phyloP scores from a whole-genome alignment of 192 early-diverging fungal genomes.

The Mortierella antarctica region DNA sequence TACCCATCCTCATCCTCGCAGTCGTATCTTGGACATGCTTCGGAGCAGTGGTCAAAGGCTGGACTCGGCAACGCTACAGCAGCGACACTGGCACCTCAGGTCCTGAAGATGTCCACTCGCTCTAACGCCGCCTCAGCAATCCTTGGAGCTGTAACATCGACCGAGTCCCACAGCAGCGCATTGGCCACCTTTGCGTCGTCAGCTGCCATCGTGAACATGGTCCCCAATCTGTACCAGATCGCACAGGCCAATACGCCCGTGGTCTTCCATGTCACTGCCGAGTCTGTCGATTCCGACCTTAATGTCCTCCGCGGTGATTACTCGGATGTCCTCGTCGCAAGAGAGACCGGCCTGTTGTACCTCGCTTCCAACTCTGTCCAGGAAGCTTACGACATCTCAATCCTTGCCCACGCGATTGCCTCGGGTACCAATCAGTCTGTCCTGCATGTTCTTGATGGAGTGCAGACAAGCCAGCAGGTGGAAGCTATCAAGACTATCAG shows the following conservation, averaged over 20 bases:
- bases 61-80: conserved; percentile 77
- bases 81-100: conserved; percentile 65
- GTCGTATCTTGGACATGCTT: conserved; percentile 69
- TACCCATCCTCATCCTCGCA: conserved; percentile 76
- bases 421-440: conserved; percentile 70
- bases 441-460: conserved; percentile 86
- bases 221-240: conserved; percentile 84
- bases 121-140: conserved; percentile 81
- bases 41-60: conserved; percentile 72
- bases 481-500: conserved; percentile 62
- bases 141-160: conserved; percentile 74
- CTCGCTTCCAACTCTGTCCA: conserved; percentile 82
- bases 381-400: conserved; percentile 89
- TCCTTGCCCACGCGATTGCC: conserved; percentile 87
- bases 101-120: conserved; percentile 82
- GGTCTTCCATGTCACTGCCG: conserved; percentile 87
- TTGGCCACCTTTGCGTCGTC: conserved; percentile 72
- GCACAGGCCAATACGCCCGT: conserved; percentile 67
- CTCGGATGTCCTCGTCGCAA: conserved; percentile 78
- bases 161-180: conserved; percentile 12
- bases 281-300: conserved; percentile 70
- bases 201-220: conserved; percentile 81
- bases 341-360: conserved; percentile 82
- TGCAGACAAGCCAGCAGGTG: conserved; percentile 63
- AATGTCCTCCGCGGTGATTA: conserved; percentile 67